Evolutionary conservation across 768 basidiomycete species (phyloP).

Genomic region (Naganishia onofrii): DNA sequence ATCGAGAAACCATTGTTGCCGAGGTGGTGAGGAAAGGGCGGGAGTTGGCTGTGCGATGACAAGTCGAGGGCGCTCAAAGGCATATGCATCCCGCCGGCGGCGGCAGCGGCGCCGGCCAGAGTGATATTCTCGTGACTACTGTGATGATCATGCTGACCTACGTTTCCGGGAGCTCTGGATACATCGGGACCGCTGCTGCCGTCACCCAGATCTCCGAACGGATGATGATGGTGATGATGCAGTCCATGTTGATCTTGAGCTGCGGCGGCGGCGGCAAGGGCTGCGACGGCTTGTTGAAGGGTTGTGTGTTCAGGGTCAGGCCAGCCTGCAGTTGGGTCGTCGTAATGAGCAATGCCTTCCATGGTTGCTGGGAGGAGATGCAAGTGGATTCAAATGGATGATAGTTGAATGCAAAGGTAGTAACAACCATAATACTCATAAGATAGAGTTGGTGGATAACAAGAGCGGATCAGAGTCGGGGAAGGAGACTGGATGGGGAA

Average conservation of each 20-base stretch:
- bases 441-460: constrained; percentile 21
- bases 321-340: constrained; percentile 24
- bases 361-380: neutral
- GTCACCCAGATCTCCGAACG: neutral
- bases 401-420: neutral
- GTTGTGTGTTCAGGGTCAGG: constrained; percentile 23
- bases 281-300: constrained; percentile 17
- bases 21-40: constrained; percentile 15
- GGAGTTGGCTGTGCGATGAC: neutral
- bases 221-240: constrained; percentile 20
- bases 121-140: neutral
- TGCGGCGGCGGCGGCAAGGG: constrained; percentile 16
- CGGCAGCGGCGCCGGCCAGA: constrained; percentile 12
- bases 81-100: constrained; percentile 14
- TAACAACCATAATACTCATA: too few species aligned
- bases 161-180: constrained; percentile 16
- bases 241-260: constrained; percentile 16
- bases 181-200: constrained; percentile 1
- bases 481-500: neutral
- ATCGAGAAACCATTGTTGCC: neutral
- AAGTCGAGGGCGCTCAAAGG: constrained; percentile 3
- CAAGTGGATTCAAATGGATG: neutral
- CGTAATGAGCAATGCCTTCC: constrained; percentile 21
- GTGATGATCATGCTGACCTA: neutral
- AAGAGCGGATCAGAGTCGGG: constrained; percentile 9